These are phyloP conservation scores for Beauveria bassiana DNA, from an alignment of 2,329 filamentous ascomycete species.

Conservation along the genomic window DNA sequence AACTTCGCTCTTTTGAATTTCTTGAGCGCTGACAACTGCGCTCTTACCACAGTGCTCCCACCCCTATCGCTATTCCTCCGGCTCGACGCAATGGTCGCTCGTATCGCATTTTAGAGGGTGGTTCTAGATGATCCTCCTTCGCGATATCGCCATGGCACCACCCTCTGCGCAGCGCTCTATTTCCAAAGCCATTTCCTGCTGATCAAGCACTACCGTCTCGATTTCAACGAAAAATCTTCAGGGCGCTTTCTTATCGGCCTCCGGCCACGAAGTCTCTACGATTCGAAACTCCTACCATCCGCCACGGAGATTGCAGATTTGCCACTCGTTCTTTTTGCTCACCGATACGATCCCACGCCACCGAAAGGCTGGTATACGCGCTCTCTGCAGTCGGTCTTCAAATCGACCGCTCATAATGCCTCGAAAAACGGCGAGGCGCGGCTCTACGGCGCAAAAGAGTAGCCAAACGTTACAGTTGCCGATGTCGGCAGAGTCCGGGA, in stretches of 20 bases:
- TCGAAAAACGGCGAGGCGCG: slow-evolving; percentile 22
- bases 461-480: slow-evolving; percentile 3
- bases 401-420: slow-evolving; percentile 10
- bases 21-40: not conserved
- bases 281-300: not conserved
- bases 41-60: not conserved
- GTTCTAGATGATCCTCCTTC: slow-evolving; percentile 27
- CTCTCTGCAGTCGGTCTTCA: not conserved
- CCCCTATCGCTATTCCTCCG: not conserved
- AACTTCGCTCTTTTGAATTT: not conserved
- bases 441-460: slow-evolving; percentile 21
- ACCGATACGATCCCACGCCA: slow-evolving; percentile 1
- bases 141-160: slow-evolving; percentile 47
- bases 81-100: slow-evolving; percentile 24
- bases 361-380: slow-evolving; percentile 8
- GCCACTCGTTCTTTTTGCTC: not conserved
- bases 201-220: not conserved
- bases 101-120: slow-evolving; percentile 48
- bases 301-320: not conserved
- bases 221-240: not conserved
- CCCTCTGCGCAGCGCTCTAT: slow-evolving; percentile 28
- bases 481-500: slow-evolving; percentile 19
- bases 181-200: not conserved
- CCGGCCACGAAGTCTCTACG: not conserved
- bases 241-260: too few relatives aligned